Conservation (phyloP, 163 green algal genomes). For the Scenedesmus sp. region DNA sequence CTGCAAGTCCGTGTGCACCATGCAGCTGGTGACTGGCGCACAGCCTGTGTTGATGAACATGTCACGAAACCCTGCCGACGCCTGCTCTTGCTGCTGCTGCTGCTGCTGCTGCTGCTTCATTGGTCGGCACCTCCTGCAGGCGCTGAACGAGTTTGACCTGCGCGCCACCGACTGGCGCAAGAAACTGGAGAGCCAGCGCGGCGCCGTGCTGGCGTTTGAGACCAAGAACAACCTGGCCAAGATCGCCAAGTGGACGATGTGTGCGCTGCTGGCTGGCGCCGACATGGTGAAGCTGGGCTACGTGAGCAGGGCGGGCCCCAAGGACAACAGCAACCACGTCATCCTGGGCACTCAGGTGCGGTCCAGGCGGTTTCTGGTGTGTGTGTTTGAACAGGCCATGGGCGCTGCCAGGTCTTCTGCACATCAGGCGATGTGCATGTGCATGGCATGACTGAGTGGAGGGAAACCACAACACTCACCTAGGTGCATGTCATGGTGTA, state of each 20-base stretch:
- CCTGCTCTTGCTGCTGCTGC: background rate
- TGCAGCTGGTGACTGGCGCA: too few relatives aligned
- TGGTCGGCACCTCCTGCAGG: slow-evolving; percentile 8
- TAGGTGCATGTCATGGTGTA: too few relatives aligned
- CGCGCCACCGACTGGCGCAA: slow-evolving; percentile 92
- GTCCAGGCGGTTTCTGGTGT: background rate
- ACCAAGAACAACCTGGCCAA: slow-evolving; percentile 99
- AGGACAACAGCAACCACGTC: slow-evolving; percentile 91
- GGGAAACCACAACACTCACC: too few relatives aligned
- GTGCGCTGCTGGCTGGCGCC: slow-evolving; percentile 88
- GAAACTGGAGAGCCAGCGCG: slow-evolving; percentile 97
- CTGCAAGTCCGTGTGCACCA: too few relatives aligned
- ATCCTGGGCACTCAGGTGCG: slow-evolving; percentile 92
- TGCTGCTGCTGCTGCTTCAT: background rate
- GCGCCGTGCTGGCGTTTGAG: slow-evolving; percentile 98
- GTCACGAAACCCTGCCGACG: too few relatives aligned
- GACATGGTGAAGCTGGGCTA: slow-evolving; percentile 98
- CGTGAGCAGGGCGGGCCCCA: slow-evolving; percentile 80
- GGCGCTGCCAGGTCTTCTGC: too few relatives aligned
- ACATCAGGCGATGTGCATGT: too few relatives aligned
- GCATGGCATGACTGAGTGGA: too few relatives aligned
- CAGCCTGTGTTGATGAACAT: too few relatives aligned
- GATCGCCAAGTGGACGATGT: slow-evolving; percentile 89
- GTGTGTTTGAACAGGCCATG: slow-evolving; percentile 61
- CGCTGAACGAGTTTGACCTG: slow-evolving; percentile 53